phyloP scores from a whole-genome alignment of 1,284 basidiomycete species.

The Vanrija humicola region DNA sequence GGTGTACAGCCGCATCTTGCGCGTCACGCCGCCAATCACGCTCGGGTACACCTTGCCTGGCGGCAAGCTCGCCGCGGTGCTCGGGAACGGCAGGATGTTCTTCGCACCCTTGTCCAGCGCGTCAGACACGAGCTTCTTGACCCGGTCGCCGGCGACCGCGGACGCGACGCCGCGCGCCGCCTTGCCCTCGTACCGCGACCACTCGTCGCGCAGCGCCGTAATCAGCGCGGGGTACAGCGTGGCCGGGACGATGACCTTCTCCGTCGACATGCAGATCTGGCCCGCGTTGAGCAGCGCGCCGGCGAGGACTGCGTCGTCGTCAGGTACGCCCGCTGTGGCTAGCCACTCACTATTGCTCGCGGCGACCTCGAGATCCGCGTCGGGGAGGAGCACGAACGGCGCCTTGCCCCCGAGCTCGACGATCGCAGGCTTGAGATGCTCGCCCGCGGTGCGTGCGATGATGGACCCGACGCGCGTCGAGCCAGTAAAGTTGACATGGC shows the following conservation, averaged over 20 bases:
- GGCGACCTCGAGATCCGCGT: constrained; percentile 61
- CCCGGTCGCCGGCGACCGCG: constrained; percentile 54
- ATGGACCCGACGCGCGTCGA: constrained; percentile 49
- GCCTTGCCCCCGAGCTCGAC: constrained; percentile 53
- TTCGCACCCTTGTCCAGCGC: constrained; percentile 57
- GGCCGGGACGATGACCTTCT: constrained; percentile 59
- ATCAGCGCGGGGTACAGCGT: constrained; percentile 47
- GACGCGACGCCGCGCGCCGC: constrained; percentile 52
- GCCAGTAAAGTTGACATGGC: constrained; percentile 51
- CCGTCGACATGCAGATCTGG: constrained; percentile 68
- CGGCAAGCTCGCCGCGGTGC: not conserved
- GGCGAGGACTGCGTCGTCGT: constrained; percentile 50
- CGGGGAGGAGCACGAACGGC: constrained; percentile 55
- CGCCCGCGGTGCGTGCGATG: constrained; percentile 42
- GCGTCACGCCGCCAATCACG: constrained; percentile 52
- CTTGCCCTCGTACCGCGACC: constrained; percentile 35
- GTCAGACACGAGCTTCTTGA: constrained; percentile 56
- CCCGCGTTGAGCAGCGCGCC: constrained; percentile 62
- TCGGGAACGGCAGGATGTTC: constrained; percentile 5
- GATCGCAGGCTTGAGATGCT: constrained; percentile 47
- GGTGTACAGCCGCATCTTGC: constrained; percentile 56
- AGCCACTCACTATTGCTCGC: constrained; percentile 41
- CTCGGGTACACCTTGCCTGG: constrained; percentile 27
- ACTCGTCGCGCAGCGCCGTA: constrained; percentile 27
- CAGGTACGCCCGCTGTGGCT: constrained; percentile 15